These are phyloP conservation scores for Microcyclospora pomicola DNA, from an alignment of 2,329 filamentous ascomycete species.

Conservation along the genomic window DNA sequence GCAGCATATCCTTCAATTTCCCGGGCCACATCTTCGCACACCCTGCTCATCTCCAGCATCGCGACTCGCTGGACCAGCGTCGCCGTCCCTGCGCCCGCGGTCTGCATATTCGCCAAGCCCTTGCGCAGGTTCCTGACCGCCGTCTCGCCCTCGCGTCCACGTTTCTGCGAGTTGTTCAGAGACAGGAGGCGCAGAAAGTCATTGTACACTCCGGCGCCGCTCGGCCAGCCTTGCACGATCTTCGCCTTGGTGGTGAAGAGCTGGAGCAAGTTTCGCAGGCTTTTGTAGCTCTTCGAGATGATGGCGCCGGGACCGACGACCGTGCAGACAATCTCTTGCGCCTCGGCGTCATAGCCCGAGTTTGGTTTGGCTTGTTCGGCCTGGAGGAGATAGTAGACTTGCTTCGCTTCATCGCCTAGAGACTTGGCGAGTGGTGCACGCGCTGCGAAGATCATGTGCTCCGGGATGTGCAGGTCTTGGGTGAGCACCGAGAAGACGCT, in stretches of 20 bases:
- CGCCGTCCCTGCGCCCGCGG: constrained; percentile 28
- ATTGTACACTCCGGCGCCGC: constrained; percentile 65
- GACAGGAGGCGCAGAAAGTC: constrained; percentile 9
- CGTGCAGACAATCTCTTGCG: constrained; percentile 68
- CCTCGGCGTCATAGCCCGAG: constrained; percentile 44
- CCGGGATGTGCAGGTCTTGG: constrained; percentile 55
- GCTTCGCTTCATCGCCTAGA: constrained; percentile 51
- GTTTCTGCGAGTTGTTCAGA: constrained; percentile 17
- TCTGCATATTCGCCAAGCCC: constrained; percentile 27
- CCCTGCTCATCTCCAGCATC: constrained; percentile 65
- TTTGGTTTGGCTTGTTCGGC: constrained; percentile 30
- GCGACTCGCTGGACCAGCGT: constrained; percentile 49
- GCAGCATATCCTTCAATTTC: constrained; percentile 2
- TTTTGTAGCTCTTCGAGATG: constrained; percentile 65
- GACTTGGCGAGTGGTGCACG: constrained; percentile 71
- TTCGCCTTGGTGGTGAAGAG: constrained; percentile 47
- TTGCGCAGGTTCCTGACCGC: constrained; percentile 17
- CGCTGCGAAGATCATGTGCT: constrained; percentile 72
- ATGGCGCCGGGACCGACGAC: constrained; percentile 71
- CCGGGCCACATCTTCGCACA: constrained; percentile 36
- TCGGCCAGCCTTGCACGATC: constrained; percentile 49
- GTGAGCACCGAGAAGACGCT: constrained; percentile 9
- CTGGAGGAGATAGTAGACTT: constrained; percentile 68
- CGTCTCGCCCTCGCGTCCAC: constrained; percentile 18
- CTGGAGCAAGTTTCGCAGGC: constrained; percentile 53